Evolutionary conservation across 1,284 basidiomycete genomes (phyloP).

Genomic region (Trametes pubescens): DNA sequence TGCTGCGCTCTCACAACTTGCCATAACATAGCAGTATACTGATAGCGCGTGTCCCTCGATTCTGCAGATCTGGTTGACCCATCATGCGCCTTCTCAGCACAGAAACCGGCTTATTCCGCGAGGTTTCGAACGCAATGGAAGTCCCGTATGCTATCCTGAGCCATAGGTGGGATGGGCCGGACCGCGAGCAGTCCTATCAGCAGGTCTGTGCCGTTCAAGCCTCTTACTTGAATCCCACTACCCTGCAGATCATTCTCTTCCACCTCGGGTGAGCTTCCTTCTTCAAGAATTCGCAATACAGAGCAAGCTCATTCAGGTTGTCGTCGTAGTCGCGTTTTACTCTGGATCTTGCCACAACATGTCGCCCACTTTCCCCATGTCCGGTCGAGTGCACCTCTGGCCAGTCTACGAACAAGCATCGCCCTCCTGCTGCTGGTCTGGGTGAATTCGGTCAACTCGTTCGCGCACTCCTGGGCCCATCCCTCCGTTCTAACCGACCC

Average conservation of each 20-base stretch:
- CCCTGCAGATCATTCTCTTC: neutral
- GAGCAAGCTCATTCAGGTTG: neutral
- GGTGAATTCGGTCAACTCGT: neutral
- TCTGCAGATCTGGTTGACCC: neutral
- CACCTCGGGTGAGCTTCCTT: neutral
- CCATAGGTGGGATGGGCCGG: neutral
- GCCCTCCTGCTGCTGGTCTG: neutral
- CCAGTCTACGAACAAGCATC: neutral
- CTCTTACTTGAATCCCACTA: neutral
- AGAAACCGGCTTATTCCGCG: neutral
- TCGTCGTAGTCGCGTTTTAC: neutral
- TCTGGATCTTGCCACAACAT: neutral
- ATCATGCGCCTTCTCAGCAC: constrained; percentile 1
- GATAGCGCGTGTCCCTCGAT: neutral
- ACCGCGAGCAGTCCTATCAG: neutral
- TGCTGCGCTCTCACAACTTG: neutral
- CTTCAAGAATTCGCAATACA: neutral
- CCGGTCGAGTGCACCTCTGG: neutral
- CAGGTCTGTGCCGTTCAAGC: neutral
- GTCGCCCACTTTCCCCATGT: neutral
- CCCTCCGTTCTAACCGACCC: neutral
- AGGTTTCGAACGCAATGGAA: neutral
- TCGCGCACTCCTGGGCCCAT: neutral
- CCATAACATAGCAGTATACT: neutral
- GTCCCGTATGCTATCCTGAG: neutral